These are phyloP conservation scores for Hippophae rhamnoides DNA, from an alignment of 306 rosid genomes.

Conservation along the genomic window DNA sequence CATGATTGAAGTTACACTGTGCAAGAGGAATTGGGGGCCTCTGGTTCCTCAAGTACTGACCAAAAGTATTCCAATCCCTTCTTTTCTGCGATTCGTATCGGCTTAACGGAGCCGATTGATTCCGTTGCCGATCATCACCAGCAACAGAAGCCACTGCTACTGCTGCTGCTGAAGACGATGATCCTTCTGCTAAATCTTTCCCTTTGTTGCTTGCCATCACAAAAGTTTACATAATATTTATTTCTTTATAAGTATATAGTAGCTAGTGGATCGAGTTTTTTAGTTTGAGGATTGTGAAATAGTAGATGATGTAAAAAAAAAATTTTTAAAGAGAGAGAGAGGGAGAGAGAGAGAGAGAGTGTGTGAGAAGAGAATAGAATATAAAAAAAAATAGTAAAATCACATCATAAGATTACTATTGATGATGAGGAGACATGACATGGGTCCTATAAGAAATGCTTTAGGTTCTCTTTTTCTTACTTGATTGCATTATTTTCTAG, in stretches of 20 bases:
- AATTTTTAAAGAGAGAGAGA: background rate
- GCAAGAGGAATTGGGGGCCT: constrained; percentile 43
- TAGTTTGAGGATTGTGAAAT: background rate
- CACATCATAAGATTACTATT: constrained; percentile 26
- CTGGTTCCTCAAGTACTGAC: constrained; percentile 52
- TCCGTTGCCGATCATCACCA: constrained; percentile 5
- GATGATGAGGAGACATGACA: constrained; percentile 41
- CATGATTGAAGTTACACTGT: constrained; percentile 41
- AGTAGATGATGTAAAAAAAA: constrained; percentile 1
- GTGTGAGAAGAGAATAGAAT: background rate
- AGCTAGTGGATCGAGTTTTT: no score
- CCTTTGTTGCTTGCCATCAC: constrained; percentile 36
- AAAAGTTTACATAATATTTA: background rate
- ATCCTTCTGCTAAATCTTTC: constrained; percentile 41
- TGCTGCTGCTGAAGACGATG: constrained; percentile 21
- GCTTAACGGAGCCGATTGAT: constrained; percentile 27
- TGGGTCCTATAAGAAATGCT: constrained; percentile 41
- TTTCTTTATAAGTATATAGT: background rate
- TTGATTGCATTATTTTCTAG: constrained; percentile 31
- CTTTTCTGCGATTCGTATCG: constrained; percentile 53
- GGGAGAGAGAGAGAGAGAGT: no score
- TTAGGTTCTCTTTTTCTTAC: constrained; percentile 35
- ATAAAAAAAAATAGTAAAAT: constrained; percentile 17
- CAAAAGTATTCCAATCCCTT: constrained; percentile 54
- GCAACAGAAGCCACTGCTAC: background rate